These are phyloP conservation scores for Ambrosia artemisiifolia DNA, from an alignment of 129 eudicot genomes.

Conservation along the genomic window DNA sequence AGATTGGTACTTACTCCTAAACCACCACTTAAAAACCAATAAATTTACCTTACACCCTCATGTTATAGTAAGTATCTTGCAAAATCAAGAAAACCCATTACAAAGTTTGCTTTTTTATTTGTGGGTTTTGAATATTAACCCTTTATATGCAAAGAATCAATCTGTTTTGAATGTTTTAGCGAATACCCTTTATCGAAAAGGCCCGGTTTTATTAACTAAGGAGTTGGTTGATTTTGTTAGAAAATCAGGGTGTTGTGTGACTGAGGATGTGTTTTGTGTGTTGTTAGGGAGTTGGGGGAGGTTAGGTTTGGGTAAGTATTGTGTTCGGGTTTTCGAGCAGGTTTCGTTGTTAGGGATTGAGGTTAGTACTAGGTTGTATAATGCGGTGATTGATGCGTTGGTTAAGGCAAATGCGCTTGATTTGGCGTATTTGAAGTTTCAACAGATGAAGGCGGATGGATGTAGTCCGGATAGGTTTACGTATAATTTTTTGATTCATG, in stretches of 20 bases:
- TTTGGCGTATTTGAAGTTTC: slow-evolving; percentile 88
- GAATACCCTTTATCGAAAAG: slow-evolving; percentile 59
- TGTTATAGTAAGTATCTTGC: slow-evolving; percentile 59
- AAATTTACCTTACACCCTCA: slow-evolving; percentile 46
- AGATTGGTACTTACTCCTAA: slow-evolving; percentile 80
- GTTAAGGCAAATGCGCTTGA: slow-evolving; percentile 85
- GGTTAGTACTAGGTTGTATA: slow-evolving; percentile 75
- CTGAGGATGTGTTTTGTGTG: slow-evolving; percentile 67
- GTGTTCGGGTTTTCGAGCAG: slow-evolving; percentile 78
- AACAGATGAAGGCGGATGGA: slow-evolving; percentile 80
- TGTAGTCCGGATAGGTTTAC: slow-evolving; percentile 89
- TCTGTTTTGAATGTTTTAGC: slow-evolving; percentile 50
- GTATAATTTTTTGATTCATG: slow-evolving; percentile 81
- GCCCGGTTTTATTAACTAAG: slow-evolving; percentile 72
- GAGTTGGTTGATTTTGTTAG: slow-evolving; percentile 56
- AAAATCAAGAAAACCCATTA: slow-evolving; percentile 74
- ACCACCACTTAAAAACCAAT: slow-evolving; percentile 55
- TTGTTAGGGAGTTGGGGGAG: slow-evolving; percentile 91
- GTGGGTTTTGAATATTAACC: slow-evolving; percentile 65
- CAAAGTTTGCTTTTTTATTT: slow-evolving; percentile 60
- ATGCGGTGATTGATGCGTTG: slow-evolving; percentile 81
- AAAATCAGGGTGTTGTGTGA: slow-evolving; percentile 51
- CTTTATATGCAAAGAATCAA: slow-evolving; percentile 51
- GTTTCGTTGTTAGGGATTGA: slow-evolving; percentile 63
- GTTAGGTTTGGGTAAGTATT: slow-evolving; percentile 85